These are phyloP conservation scores for Auricularia sp. DNA, from an alignment of 768 basidiomycete genomes.

Conservation along the genomic window DNA sequence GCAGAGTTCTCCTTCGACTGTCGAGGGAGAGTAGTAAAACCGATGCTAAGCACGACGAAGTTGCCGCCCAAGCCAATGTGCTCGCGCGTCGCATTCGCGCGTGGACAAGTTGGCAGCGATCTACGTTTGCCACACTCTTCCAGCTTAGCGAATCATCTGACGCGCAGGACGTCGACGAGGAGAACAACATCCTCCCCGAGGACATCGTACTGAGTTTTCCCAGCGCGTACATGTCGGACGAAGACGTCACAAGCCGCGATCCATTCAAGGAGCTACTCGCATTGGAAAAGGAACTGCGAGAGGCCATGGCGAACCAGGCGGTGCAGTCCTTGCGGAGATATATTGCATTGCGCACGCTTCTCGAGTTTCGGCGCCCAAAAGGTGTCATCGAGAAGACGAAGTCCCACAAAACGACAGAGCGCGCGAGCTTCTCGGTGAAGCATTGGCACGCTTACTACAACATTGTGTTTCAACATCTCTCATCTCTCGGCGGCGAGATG, in stretches of 20 bases:
- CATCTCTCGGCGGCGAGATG: neutral
- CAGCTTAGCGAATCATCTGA: neutral
- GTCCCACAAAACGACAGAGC: no score
- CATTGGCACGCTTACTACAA: neutral
- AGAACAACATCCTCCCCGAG: neutral
- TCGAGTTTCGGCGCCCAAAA: no score
- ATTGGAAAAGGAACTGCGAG: neutral
- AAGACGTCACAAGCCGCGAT: neutral
- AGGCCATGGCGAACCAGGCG: neutral
- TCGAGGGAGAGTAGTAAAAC: neutral
- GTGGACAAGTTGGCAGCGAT: neutral
- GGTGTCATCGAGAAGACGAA: no score
- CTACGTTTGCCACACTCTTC: neutral
- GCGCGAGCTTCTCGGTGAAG: no score
- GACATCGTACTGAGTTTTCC: neutral
- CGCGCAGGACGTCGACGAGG: neutral
- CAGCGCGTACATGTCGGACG: neutral
- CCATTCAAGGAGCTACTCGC: neutral
- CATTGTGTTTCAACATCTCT: neutral
- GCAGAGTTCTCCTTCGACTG: neutral
- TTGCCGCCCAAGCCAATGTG: neutral
- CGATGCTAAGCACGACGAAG: neutral
- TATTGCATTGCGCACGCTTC: no score
- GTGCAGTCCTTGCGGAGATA: neutral
- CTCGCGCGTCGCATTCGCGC: neutral